Evolutionary conservation across 2,329 filamentous ascomycete species (phyloP).

Genomic region (Fonsecaea multimorphosa): DNA sequence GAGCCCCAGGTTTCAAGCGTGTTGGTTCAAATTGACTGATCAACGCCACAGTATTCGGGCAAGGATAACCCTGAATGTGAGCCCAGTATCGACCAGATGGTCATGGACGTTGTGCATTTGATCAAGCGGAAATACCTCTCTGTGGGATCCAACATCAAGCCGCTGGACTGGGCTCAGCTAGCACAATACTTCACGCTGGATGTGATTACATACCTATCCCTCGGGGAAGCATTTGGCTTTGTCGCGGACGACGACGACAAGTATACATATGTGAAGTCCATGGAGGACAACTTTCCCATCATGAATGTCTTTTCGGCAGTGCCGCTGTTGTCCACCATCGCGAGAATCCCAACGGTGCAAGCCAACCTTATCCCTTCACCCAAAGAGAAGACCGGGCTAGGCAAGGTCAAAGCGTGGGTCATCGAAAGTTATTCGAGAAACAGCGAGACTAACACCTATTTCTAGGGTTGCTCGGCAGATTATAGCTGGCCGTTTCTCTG

Average conservation of each 20-base stretch:
- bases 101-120: constrained; percentile 59
- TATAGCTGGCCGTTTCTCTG: constrained; percentile 22
- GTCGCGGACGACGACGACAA: constrained; percentile 53
- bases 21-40: constrained; percentile 1
- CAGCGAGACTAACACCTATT: constrained; percentile 6
- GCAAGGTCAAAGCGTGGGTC: constrained; percentile 30
- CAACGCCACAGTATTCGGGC: constrained; percentile 54
- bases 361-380: constrained; percentile 22
- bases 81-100: constrained; percentile 55
- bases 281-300: constrained; percentile 48
- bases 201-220: constrained; percentile 60
- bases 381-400: constrained; percentile 29
- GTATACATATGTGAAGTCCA: constrained; percentile 48
- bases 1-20: constrained; percentile 32
- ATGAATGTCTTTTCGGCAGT: constrained; percentile 50
- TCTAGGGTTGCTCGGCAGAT: constrained; percentile 21
- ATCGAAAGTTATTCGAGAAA: neutral
- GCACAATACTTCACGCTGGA: constrained; percentile 63
- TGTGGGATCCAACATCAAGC: constrained; percentile 39
- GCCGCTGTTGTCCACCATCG: constrained; percentile 46
- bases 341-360: constrained; percentile 34
- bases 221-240: constrained; percentile 58
- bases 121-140: constrained; percentile 50
- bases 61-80: constrained; percentile 62
- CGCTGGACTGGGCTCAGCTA: constrained; percentile 56